Evolutionary conservation across 176 grass and related monocot genomes (phyloP), one percentile per base, ranked within the genome.

Genomic region (Oryza glumipatula): DNA sequence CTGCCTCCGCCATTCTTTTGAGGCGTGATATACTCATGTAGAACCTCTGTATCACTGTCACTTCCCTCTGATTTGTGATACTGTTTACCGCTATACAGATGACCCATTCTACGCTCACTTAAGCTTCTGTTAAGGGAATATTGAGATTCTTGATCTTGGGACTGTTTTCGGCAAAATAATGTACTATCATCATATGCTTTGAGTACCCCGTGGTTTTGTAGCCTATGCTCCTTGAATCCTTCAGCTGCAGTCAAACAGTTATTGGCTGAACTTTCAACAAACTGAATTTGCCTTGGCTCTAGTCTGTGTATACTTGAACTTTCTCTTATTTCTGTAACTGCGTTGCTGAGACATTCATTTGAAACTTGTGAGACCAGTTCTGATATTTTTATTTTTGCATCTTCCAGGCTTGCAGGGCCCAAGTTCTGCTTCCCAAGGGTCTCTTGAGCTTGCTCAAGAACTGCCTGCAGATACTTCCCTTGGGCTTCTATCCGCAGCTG

Each of bases 361-460:
- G 92, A 91, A 45, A 95, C 92, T 86, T 91, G 85, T 76, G 88
- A 82, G 35, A 91, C 92, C n/a, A 89, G 52, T 61, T 98, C 87
- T 82, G 92, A 88, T 74, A 91, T 92, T 80, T 98, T 91, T 39
- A 89, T 75, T 86, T 98, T 95, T 84, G 90, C 86, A 84, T 90
- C 90, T 86, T 95, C 92, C 48, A 88, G 84, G 71, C 88, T 83
- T 90, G 88, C 83, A 79, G 92, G 83, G 64, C 85, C 76, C 64
- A 83, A 77, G 65, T 82, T 94, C 54, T 94, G 88, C 72, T 95
- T 95, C 70, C 92, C 92, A 79, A 98, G 88, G 54, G 88, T 95
- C 72, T 98, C 95, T 76, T 98, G 92, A 68, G 95, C 95, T 82
- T 98, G 91, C 82, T 98, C 95, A 71, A 98, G 88, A 85, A 98